Percentiles rank a stretch among this genome's conserved stretches.
phyloP scores from a whole-genome alignment of 345 rosid species.

The Erysimum cheiranthoides region DNA sequence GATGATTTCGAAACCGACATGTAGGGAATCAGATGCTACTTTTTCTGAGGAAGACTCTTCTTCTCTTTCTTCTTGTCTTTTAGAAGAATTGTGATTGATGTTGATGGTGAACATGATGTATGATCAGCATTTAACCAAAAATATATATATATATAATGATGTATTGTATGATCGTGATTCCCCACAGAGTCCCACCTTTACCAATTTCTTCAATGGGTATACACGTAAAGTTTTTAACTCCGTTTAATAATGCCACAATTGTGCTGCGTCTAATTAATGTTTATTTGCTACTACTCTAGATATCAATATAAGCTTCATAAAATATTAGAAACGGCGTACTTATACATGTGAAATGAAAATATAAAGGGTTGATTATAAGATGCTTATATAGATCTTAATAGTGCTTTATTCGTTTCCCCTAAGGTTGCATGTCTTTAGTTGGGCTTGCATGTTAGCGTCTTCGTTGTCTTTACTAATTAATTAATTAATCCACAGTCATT shows the following conservation, averaged over 20 bases:
- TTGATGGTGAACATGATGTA: slow-evolving; percentile 18
- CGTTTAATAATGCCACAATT: background rate
- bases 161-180: background rate
- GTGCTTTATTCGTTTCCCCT: slow-evolving; percentile 27
- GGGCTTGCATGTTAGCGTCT: slow-evolving; percentile 37
- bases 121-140: background rate
- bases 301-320: background rate
- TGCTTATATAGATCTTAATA: slow-evolving; percentile 11
- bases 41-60: slow-evolving; percentile 43
- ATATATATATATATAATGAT: background rate
- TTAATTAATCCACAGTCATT: background rate
- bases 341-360: slow-evolving; percentile 24
- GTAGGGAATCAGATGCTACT: slow-evolving; percentile 48
- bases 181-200: background rate
- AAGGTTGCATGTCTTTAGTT: slow-evolving; percentile 41
- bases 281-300: background rate
- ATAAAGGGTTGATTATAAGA: slow-evolving; percentile 16
- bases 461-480: background rate
- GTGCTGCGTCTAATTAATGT: slow-evolving; percentile 3
- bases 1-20: slow-evolving; percentile 37
- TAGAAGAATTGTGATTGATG: slow-evolving; percentile 37
- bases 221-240: background rate
- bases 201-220: background rate
- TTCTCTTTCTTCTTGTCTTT: slow-evolving; percentile 39
- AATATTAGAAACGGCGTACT: background rate